Evolutionary conservation across 805 yeast species (phyloP).

Genomic region (Ogataea glucozyma): DNA sequence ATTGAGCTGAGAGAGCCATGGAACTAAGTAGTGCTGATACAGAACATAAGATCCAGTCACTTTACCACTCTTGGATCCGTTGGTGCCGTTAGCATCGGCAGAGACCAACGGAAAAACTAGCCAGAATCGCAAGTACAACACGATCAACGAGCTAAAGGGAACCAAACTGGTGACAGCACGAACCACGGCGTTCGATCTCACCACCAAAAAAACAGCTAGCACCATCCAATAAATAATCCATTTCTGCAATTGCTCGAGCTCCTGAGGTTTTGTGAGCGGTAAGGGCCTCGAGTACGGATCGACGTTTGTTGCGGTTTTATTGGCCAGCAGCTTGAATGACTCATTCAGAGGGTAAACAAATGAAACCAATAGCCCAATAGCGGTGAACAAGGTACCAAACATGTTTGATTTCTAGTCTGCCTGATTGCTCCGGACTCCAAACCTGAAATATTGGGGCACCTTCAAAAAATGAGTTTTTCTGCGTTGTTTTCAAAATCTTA

Average conservation of each 20-base stretch:
- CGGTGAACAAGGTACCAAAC: constrained; percentile 36
- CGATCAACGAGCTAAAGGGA: constrained; percentile 56
- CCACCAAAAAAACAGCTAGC: constrained; percentile 37
- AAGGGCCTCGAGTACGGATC: background rate
- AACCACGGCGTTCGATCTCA: constrained; percentile 21
- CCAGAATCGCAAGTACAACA: constrained; percentile 57
- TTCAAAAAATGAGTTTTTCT: no score
- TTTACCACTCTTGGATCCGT: background rate
- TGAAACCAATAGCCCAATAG: constrained; percentile 39
- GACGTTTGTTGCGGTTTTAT: background rate
- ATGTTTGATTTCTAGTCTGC: constrained; percentile 12
- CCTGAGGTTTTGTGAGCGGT: constrained; percentile 1
- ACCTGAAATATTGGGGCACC: no score
- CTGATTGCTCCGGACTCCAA: constrained; percentile 3
- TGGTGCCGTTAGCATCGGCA: constrained; percentile 23
- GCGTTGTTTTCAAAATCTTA: no score
- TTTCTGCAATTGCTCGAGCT: constrained; percentile 12
- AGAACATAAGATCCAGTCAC: constrained; percentile 56
- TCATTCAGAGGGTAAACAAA: constrained; percentile 41
- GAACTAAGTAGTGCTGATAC: constrained; percentile 43
- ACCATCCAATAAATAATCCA: constrained; percentile 72
- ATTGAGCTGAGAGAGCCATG: constrained; percentile 52
- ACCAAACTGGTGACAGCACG: constrained; percentile 46
- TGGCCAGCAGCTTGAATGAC: constrained; percentile 29
- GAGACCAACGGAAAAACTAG: constrained; percentile 49